A percentile compares a stretch with the other conserved stretches of the same genome.
These are phyloP conservation scores for Kluyveromyces sp. DNA, from an alignment of 1,139 yeast genomes.

Conservation along the genomic window DNA sequence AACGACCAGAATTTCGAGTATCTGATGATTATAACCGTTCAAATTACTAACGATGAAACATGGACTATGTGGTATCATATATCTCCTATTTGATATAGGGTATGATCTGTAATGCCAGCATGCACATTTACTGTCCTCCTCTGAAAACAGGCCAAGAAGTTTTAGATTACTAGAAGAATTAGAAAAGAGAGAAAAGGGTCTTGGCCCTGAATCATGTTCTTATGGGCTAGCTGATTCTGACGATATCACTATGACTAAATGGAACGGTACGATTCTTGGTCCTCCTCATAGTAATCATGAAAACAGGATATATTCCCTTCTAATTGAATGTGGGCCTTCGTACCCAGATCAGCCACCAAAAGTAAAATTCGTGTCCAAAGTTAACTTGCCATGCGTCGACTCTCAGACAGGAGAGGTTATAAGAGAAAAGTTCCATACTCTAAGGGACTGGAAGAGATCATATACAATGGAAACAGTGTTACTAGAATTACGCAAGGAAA, in stretches of 20 bases:
- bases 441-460: constrained; percentile 78
- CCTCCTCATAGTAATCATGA: constrained; percentile 95
- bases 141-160: constrained; percentile 64
- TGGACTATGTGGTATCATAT: too few species aligned
- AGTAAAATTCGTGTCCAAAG: constrained; percentile 70
- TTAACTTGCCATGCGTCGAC: constrained; percentile 88
- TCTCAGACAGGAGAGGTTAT: constrained; percentile 56
- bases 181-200: constrained; percentile 96
- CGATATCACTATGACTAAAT: constrained; percentile 82
- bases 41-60: background rate
- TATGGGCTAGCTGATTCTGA: constrained; percentile 84
- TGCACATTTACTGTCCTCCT: background rate
- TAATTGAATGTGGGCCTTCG: constrained; percentile 69
- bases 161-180: constrained; percentile 90
- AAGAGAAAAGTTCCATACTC: constrained; percentile 53
- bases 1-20: background rate
- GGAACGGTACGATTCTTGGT: constrained; percentile 96
- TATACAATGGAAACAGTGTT: constrained; percentile 89
- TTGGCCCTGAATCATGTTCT: constrained; percentile 94
- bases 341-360: constrained; percentile 89
- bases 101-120: too few species aligned
- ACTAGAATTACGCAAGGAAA: constrained; percentile 76
- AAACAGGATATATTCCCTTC: constrained; percentile 82
- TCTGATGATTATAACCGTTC: background rate
- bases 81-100: too few species aligned